Conservation (phyloP, 306 rosid species). For the Chamaecrista fasciculata region DNA sequence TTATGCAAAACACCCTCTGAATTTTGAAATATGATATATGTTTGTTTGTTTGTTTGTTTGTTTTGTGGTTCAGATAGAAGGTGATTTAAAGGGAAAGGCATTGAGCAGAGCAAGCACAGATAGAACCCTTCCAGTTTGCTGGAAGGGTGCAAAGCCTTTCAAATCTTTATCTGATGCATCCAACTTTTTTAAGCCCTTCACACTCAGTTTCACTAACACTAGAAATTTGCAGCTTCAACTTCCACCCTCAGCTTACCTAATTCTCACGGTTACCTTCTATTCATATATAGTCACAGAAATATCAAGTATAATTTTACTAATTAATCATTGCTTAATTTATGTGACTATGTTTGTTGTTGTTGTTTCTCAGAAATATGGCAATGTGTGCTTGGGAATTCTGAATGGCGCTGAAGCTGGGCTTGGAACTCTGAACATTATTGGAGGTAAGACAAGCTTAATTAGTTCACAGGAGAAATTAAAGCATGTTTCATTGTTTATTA, state of each 20-base stretch:
- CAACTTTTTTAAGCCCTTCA: constrained; percentile 52
- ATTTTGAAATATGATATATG: no score
- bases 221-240: constrained; percentile 43
- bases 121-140: constrained; percentile 56
- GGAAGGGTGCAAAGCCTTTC: constrained; percentile 73
- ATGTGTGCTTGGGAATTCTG: constrained; percentile 79
- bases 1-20: no score
- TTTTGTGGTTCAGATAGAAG: constrained; percentile 45
- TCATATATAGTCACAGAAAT: no score
- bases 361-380: constrained; percentile 51
- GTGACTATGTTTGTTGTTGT: no score
- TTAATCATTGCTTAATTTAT: no score
- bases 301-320: no score
- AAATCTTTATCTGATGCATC: constrained; percentile 46
- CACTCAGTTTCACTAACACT: constrained; percentile 44
- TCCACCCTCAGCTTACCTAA: constrained; percentile 62
- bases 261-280: constrained; percentile 54
- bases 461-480: not conserved
- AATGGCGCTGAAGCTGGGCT: constrained; percentile 46
- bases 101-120: constrained; percentile 46
- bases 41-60: not conserved
- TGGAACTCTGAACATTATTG: constrained; percentile 55
- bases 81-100: constrained; percentile 53
- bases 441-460: constrained; percentile 46
- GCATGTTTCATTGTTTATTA: not conserved